phyloP scores from a whole-genome alignment of 2,329 filamentous ascomycete species.

The Beauveria scarabaeidicola region DNA sequence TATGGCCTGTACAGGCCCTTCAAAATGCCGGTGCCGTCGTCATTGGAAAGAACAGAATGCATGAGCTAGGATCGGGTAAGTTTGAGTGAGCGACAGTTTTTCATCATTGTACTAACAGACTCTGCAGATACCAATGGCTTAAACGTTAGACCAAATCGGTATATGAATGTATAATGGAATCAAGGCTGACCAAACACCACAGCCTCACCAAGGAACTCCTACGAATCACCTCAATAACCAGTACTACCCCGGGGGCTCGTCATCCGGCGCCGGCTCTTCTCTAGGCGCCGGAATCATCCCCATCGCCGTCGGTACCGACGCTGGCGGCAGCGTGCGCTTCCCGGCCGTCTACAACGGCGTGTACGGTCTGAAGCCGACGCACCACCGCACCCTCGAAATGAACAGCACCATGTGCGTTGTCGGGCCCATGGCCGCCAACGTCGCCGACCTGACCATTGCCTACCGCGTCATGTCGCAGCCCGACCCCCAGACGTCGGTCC shows the following conservation, averaged over 20 bases:
- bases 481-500: conserved; percentile 52
- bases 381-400: conserved; percentile 57
- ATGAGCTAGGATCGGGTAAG: conserved; percentile 63
- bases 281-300: conserved; percentile 64
- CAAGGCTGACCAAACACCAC: conserved; percentile 29
- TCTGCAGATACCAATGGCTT: conserved; percentile 67
- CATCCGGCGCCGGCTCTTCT: conserved; percentile 65
- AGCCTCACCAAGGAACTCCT: conserved; percentile 54
- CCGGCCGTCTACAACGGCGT: conserved; percentile 69
- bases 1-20: conserved; percentile 63
- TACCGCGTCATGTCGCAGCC: conserved; percentile 73
- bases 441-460: conserved; percentile 70
- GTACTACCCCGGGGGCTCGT: conserved; percentile 77
- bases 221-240: conserved; percentile 66
- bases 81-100: conserved; percentile 22
- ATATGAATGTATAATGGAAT: not conserved
- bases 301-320: conserved; percentile 67
- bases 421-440: conserved; percentile 68
- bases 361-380: conserved; percentile 73
- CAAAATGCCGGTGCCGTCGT: conserved; percentile 67
- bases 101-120: not conserved
- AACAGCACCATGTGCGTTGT: conserved; percentile 51
- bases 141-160: conserved; percentile 41
- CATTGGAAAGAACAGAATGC: conserved; percentile 71
- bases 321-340: conserved; percentile 67